phyloP scores from a whole-genome alignment of 345 rosid genomes.

The Microthlaspi erraticum region DNA sequence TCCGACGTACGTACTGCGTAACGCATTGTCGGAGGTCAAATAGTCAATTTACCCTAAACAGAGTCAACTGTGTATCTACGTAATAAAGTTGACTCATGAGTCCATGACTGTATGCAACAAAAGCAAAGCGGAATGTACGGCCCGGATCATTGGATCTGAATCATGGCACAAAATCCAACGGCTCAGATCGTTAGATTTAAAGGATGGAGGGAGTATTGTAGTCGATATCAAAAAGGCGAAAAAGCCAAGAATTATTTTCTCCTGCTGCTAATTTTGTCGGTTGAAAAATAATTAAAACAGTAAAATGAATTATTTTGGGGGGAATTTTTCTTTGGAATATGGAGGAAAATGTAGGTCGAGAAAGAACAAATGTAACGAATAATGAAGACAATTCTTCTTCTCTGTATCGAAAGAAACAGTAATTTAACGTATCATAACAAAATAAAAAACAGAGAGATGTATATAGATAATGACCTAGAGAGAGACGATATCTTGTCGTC shows the following conservation, averaged over 20 bases:
- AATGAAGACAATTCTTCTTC: not conserved
- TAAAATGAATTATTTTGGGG: not conserved
- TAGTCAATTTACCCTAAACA: slow-evolving; percentile 31
- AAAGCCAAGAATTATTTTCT: slow-evolving; percentile 13
- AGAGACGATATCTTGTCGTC: slow-evolving; percentile 38
- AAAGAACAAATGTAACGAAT: slow-evolving; percentile 10
- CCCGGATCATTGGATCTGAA: slow-evolving; percentile 67
- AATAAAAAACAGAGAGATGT: slow-evolving; percentile 17
- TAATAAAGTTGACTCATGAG: slow-evolving; percentile 26
- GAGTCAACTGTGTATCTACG: slow-evolving; percentile 33
- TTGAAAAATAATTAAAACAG: slow-evolving; percentile 15
- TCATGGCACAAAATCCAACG: slow-evolving; percentile 49
- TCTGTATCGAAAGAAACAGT: not conserved
- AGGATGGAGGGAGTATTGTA: not conserved
- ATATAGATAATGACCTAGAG: slow-evolving; percentile 29
- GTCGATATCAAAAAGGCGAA: not conserved
- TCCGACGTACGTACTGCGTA: not conserved
- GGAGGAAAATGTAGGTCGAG: slow-evolving; percentile 24
- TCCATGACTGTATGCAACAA: slow-evolving; percentile 16
- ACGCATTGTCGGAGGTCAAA: slow-evolving; percentile 28
- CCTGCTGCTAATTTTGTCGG: slow-evolving; percentile 37
- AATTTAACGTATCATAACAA: slow-evolving; percentile 29
- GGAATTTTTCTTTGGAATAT: not conserved
- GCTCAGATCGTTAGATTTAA: slow-evolving; percentile 41
- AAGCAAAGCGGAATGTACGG: slow-evolving; percentile 54